These are phyloP conservation scores for Lodderomyces beijingensis DNA, from an alignment of 1,139 yeast genomes.

Conservation along the genomic window DNA sequence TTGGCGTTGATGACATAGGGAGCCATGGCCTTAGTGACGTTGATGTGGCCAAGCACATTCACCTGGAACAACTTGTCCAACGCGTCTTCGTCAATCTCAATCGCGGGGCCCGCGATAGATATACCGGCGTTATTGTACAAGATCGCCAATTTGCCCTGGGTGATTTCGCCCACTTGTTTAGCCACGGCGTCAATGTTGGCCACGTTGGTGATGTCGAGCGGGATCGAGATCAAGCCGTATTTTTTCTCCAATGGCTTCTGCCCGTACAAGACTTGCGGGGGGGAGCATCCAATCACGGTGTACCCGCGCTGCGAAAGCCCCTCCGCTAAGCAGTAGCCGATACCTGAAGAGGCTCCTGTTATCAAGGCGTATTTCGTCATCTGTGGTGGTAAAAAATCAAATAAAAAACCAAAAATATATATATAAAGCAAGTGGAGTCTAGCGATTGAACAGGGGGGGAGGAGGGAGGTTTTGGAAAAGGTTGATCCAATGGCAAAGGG, in stretches of 20 bases:
- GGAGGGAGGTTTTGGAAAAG: background rate
- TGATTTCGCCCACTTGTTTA: slow-evolving; percentile 18
- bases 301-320: slow-evolving; percentile 29
- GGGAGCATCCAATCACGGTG: slow-evolving; percentile 32
- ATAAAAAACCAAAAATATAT: too few species aligned
- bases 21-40: slow-evolving; percentile 30
- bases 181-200: slow-evolving; percentile 25
- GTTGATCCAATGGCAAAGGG: too few species aligned
- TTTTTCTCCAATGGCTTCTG: slow-evolving; percentile 26
- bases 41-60: slow-evolving; percentile 37
- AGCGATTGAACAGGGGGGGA: background rate
- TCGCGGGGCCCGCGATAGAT: slow-evolving; percentile 28
- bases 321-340: slow-evolving; percentile 29
- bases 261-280: slow-evolving; percentile 18
- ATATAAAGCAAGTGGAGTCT: background rate
- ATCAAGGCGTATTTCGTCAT: slow-evolving; percentile 24
- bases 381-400: background rate
- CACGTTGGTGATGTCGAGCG: slow-evolving; percentile 28
- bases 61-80: slow-evolving; percentile 25
- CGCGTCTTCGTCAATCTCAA: slow-evolving; percentile 25
- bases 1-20: slow-evolving; percentile 27
- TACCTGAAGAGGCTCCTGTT: slow-evolving; percentile 40
- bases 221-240: slow-evolving; percentile 27
- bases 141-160: slow-evolving; percentile 27
- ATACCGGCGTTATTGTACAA: slow-evolving; percentile 36